Conservation (phyloP, 352 stramenopile species). For the Chrysophaeum taylorii region DNA sequence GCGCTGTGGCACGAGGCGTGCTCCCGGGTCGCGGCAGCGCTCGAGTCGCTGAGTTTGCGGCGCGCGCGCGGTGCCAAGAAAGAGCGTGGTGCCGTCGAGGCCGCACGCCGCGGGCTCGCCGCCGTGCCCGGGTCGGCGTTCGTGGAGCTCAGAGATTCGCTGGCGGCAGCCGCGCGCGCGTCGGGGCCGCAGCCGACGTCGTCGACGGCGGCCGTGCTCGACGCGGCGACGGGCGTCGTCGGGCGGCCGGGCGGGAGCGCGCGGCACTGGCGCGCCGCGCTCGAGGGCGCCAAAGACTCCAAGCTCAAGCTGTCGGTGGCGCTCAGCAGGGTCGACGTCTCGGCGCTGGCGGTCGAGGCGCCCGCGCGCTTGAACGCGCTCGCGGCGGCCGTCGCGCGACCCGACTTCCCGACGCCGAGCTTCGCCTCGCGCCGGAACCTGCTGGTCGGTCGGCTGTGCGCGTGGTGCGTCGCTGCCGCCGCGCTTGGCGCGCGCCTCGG, state of each 20-base stretch:
- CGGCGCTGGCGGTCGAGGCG: neutral
- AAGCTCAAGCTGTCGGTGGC: neutral
- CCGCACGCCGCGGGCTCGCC: neutral
- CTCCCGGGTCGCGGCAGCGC: too few relatives aligned
- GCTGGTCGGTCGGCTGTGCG: neutral
- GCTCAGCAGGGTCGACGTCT: neutral
- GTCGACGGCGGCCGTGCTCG: neutral
- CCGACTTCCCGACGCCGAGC: neutral
- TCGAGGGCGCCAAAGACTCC: neutral
- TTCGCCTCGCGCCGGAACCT: neutral
- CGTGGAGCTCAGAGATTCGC: neutral
- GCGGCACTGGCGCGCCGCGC: neutral
- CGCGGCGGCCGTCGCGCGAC: neutral
- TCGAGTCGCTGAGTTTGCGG: too few relatives aligned
- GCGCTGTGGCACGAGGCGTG: too few relatives aligned
- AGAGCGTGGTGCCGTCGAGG: too few relatives aligned
- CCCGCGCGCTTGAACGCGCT: neutral
- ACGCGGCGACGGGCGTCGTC: neutral
- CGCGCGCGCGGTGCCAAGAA: too few relatives aligned
- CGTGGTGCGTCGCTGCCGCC: constrained; percentile 5
- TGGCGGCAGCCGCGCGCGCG: neutral
- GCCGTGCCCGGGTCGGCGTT: neutral
- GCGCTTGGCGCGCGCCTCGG: neutral
- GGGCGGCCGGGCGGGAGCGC: neutral
- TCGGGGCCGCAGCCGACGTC: neutral